Conservation (phyloP, 352 stramenopile genomes). For the Phytophthora sojae region DNA sequence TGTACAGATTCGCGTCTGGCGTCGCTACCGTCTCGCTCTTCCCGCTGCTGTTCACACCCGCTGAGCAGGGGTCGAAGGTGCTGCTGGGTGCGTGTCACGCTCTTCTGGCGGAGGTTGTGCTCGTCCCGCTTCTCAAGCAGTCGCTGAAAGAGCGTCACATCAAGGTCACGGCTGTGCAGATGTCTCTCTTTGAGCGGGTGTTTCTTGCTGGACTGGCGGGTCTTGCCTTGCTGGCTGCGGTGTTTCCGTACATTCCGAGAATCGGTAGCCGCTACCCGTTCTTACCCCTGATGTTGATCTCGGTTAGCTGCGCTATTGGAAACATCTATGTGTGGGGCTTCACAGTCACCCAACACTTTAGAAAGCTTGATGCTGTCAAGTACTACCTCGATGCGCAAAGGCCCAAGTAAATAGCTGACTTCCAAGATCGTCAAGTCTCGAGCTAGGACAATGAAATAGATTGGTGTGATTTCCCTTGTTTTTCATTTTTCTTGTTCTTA, state of each 20-base stretch:
- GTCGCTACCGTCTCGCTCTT: slow-evolving; percentile 84
- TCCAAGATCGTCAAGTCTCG: background rate
- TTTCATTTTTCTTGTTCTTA: slow-evolving; percentile 4
- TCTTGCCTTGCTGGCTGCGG: slow-evolving; percentile 42
- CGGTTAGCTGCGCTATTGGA: slow-evolving; percentile 70
- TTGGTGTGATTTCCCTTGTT: slow-evolving; percentile 30
- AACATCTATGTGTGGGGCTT: slow-evolving; percentile 85
- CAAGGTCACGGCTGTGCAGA: slow-evolving; percentile 63
- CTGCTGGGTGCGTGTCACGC: slow-evolving; percentile 70
- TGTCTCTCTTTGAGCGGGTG: slow-evolving; percentile 62
- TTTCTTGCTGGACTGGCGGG: slow-evolving; percentile 57
- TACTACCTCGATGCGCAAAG: slow-evolving; percentile 62
- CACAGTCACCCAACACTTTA: slow-evolving; percentile 65
- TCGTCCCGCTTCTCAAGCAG: slow-evolving; percentile 74
- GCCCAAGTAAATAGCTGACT: slow-evolving; percentile 19
- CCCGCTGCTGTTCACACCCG: slow-evolving; percentile 84
- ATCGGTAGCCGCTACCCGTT: slow-evolving; percentile 68
- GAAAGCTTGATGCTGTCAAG: slow-evolving; percentile 74
- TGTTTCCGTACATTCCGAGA: slow-evolving; percentile 66
- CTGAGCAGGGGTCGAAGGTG: slow-evolving; percentile 80
- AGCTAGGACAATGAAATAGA: slow-evolving; percentile 32
- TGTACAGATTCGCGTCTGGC: slow-evolving; percentile 81
- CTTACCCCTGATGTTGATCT: slow-evolving; percentile 84
- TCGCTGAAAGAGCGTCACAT: slow-evolving; percentile 78
- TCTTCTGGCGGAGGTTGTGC: slow-evolving; percentile 65